phyloP scores from a whole-genome alignment of 2,329 filamentous ascomycete species.

The Microascus cirrosus region DNA sequence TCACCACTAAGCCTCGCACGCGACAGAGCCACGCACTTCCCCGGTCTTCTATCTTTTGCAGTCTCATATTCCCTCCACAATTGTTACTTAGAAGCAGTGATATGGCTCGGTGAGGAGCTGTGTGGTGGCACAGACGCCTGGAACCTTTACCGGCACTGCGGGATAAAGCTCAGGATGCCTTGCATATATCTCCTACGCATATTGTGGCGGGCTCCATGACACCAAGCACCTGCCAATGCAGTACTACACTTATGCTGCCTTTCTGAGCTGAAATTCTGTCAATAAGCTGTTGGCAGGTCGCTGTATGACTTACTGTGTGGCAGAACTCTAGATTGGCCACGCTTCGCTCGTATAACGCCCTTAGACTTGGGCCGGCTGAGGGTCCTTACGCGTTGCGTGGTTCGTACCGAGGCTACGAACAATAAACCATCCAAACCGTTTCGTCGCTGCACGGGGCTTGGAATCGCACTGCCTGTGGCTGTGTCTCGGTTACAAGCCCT shows the following conservation, averaged over 20 bases:
- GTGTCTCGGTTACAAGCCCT: background rate
- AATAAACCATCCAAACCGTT: background rate
- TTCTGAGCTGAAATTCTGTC: background rate
- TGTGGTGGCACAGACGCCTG: constrained; percentile 1
- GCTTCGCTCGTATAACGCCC: background rate
- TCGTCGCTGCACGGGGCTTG: background rate
- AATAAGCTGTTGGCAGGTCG: background rate
- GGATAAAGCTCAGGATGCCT: background rate
- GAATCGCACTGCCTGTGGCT: background rate
- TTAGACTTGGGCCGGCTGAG: background rate
- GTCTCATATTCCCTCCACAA: background rate
- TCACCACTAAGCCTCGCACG: background rate
- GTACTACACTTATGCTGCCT: background rate
- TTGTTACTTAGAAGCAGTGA: background rate
- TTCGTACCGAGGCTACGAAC: background rate
- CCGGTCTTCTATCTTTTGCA: background rate
- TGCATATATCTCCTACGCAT: background rate
- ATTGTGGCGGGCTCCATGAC: background rate
- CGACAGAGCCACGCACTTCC: background rate
- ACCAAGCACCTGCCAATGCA: background rate
- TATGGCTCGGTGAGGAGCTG: background rate
- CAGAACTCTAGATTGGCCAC: background rate
- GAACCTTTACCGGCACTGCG: constrained; percentile 1
- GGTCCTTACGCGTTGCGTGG: background rate
- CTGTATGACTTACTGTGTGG: background rate